Base-by-base conservation (phyloP, 192 early-diverging fungal genomes). In the Podila horticola region DNA sequence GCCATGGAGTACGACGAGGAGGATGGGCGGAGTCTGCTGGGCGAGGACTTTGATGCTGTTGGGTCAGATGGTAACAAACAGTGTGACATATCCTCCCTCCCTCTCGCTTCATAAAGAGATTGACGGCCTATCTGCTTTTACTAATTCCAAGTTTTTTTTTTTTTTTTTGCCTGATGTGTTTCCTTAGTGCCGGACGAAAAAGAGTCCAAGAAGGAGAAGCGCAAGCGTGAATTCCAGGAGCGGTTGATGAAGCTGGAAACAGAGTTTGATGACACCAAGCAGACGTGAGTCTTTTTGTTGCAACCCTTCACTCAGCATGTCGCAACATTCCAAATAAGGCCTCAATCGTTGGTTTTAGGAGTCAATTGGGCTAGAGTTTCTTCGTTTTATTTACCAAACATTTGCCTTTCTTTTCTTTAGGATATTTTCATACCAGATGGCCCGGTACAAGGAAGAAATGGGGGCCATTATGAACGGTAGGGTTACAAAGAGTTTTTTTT, bases 231-330 rank as follows among this genome's bases (percentile, higher is more conserved):
- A 13, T 85, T 90, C 28, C 70, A 79, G 52, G 85, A 88, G 19
- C 82, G 90, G 26, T 75, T 93, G 13, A 83, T 91, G 41, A 85
- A 82, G 57, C 77, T 93, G 62, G 82, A 89, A 30, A 58, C 84
- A 15, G 92, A 93, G 64, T 90, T 93, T 81, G 65, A 83, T 19
- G 82, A 90, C 48, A 88, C 83, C 63, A 91, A 88, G 74, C 88
- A 91, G 57, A 73, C 86, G 92, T 93, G 84, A 67, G 74, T 28
- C 49, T 15, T 61, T 28, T 31, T 69, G 11, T 26, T 20, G 41
- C 41, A 12, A 36, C 30, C 5, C 67, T 67, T n/a, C n/a, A 38
- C 13, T 9, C 1, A 58, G 15, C 13, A 45, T 17, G 41, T 45
- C 15, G 15, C 41, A 2, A 9, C 41, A 41, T 12, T 41, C 41